Conservation (phyloP, 2,329 filamentous ascomycete genomes). For the Rutstroemia sp. region DNA sequence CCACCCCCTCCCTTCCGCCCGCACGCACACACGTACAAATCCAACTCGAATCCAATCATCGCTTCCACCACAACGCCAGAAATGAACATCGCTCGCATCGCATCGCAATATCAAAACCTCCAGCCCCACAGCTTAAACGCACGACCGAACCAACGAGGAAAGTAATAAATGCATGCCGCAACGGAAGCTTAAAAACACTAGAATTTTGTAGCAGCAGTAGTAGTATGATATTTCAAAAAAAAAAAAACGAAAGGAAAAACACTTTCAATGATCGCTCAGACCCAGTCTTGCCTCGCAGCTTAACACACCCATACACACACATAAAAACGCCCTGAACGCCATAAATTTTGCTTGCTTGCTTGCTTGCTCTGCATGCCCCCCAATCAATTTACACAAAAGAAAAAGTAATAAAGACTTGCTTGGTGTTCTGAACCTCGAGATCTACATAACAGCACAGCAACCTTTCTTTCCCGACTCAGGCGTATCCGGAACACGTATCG, state of each 20-base stretch:
- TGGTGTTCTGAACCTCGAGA: not conserved
- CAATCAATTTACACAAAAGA: constrained; percentile 3
- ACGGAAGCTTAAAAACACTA: not conserved
- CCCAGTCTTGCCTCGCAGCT: not conserved
- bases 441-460: constrained; percentile 44
- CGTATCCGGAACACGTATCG: constrained; percentile 44
- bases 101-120: no score
- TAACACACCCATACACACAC: no score
- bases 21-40: no score
- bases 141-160: not conserved
- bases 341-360: not conserved
- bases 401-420: not conserved
- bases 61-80: not conserved
- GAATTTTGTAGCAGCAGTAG: not conserved
- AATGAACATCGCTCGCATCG: not conserved
- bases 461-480: constrained; percentile 42
- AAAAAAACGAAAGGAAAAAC: not conserved
- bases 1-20: no score
- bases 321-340: not conserved
- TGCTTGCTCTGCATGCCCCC: not conserved
- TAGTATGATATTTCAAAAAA: constrained; percentile 1
- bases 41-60: no score
- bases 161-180: not conserved
- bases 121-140: no score
- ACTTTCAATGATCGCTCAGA: constrained; percentile 2